Base-by-base conservation (phyloP, 352 stramenopile species). In the Phytopythium oedochilum region DNA sequence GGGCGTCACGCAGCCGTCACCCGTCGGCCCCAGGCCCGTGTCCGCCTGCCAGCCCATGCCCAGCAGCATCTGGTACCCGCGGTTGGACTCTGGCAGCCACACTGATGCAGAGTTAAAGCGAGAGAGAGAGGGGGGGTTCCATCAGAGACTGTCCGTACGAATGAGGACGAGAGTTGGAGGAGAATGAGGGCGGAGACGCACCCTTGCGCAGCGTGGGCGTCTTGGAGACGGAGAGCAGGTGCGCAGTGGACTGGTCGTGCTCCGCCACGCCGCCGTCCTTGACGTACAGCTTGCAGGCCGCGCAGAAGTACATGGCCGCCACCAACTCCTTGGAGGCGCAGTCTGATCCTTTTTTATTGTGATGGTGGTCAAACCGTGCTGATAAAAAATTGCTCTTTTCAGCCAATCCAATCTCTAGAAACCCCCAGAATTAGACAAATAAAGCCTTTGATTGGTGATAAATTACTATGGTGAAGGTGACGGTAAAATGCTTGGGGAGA, bases 51-150 rank as follows among this genome's bases (percentile, higher is more conserved):
- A 86, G 32, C 73, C 78, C 75, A 89, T 82, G 59, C 51, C 62
- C 56, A 68, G 73, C 34, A 89, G 64, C 59, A 86, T 55, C 40
- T 83, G 66, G 60, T 79, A 86, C 28, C 78, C 75, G 22, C 75
- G 73, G 52, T 88, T 88, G n/a, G 75, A 75, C 60, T 85, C 75
- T 2, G 78, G 75, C 36, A 88, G 65, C 78, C 78, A 88, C 18
- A 86, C 69, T 83, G 17, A 10, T 23, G 10, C 17, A 47, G 26
- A 55, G 12, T n/a, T n/a, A n/a, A n/a, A n/a, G n/a, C n/a, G n/a
- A n/a, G n/a, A n/a, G n/a, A n/a, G n/a, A n/a, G n/a, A n/a, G n/a
- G n/a, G n/a, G n/a, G n/a, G n/a, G n/a, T n/a, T n/a, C n/a, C n/a
- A n/a, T n/a, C n/a, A n/a, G n/a, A n/a, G n/a, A n/a, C n/a, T n/a